Evolutionary conservation across 495 filamentous ascomycete species (phyloP), one percentile per base, ranked within the genome.

Genomic region (Neurospora sp.): DNA sequence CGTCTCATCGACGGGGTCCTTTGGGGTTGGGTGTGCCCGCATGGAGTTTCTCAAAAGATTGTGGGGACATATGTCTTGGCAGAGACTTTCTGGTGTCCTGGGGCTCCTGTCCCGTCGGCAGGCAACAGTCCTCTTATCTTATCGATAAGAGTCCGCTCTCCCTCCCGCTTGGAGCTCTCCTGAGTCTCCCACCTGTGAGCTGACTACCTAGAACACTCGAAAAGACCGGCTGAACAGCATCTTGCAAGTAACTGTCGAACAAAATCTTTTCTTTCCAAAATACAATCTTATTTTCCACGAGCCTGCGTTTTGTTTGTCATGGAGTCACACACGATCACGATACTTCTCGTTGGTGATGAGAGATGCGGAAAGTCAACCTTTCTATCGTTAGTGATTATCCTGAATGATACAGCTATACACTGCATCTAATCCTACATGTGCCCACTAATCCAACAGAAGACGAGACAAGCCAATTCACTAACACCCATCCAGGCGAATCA

Each of bases 311-410:
- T 35, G 6, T 61, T 22, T 61, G 73, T 70, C 22, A 85, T 86
- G 84, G 83, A 85, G 69, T 76, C 79, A 53, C 73, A 80, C 16
- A 85, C 85, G 71, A 84, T 95, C 73, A 91, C 86, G 8, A 86
- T 97, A 69, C 85, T 97, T 18, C 84, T 97, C 0, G 83, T 97
- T 6, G 94, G 94, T 72, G 94, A 97, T 78, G 80, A 88, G 68
- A 88, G 87, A 76, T 92, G 92, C 76, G 94, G 94, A 39, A 97
- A 97, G 80, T 91, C 92, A 12, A 94, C 91, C 16, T 96, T 97
- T 78, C 80, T 97, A 78, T 94, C 93, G 94, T 96, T 82, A 81
- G 92, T 90, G 72, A 39, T 9, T 40, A 68, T 71, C 41, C 40
- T 69, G 70, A 72, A 72, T 37, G 16, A 72, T 20, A 35, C 20